Conservation (phyloP, 1,284 basidiomycete species). For the Trichosporon ovoides region DNA sequence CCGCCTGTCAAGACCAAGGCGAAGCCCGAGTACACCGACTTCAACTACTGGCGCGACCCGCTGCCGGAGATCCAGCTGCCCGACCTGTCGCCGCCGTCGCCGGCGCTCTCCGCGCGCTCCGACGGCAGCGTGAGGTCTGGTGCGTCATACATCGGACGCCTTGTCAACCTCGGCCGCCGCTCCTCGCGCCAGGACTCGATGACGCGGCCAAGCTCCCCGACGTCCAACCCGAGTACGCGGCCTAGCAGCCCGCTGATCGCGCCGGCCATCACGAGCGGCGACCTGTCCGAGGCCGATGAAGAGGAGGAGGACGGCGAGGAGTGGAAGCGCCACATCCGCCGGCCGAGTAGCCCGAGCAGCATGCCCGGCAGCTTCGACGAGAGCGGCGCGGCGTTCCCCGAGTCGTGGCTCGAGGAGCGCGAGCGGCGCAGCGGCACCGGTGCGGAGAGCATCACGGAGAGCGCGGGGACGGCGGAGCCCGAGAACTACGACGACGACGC, state of each 20-base stretch:
- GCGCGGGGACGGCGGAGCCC: neutral
- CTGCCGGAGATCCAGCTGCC: constrained; percentile 75
- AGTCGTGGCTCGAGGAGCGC: constrained; percentile 21
- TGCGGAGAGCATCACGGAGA: constrained; percentile 35
- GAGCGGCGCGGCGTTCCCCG: constrained; percentile 31
- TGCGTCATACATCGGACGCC: constrained; percentile 72
- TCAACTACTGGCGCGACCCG: constrained; percentile 90
- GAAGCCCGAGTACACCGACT: constrained; percentile 88
- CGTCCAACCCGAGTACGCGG: constrained; percentile 48
- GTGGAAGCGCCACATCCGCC: constrained; percentile 58
- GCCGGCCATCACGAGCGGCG: constrained; percentile 36
- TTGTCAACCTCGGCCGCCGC: constrained; percentile 61
- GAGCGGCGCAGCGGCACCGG: constrained; percentile 17
- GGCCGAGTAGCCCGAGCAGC: constrained; percentile 55
- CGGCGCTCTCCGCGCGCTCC: constrained; percentile 83
- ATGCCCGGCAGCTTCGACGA: constrained; percentile 72
- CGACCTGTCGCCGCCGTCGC: constrained; percentile 84
- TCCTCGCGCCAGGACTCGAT: constrained; percentile 29
- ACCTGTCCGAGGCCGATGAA: constrained; percentile 29
- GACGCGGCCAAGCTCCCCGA: constrained; percentile 16
- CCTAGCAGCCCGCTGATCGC: constrained; percentile 46
- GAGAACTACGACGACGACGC: constrained; percentile 18
- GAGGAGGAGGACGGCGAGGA: constrained; percentile 60
- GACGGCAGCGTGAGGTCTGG: constrained; percentile 64
- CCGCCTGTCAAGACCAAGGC: constrained; percentile 86